Evolutionary conservation across 768 basidiomycete species (phyloP).

Genomic region (Psilocybe azurescens): DNA sequence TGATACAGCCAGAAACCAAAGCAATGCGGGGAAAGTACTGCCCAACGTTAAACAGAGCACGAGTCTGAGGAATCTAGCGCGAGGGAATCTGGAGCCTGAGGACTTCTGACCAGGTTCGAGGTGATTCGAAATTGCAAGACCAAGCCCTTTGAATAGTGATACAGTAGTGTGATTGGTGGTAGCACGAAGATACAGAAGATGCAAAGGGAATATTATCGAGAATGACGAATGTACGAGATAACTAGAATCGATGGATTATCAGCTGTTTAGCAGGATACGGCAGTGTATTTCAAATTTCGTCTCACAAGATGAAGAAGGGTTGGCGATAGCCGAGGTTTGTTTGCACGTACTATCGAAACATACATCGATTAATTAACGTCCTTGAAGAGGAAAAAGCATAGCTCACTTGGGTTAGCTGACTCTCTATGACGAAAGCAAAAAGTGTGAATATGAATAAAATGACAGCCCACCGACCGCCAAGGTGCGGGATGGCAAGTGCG

Average conservation of each 20-base stretch:
- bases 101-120: conserved; percentile 39
- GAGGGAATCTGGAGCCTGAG: conserved; percentile 42
- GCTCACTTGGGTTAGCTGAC: conserved; percentile 75
- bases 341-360: conserved; percentile 70
- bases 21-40: conserved; percentile 64
- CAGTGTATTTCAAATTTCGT: neutral
- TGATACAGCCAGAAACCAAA: conserved; percentile 79
- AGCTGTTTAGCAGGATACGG: neutral
- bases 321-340: conserved; percentile 78
- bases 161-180: conserved; percentile 52
- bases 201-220: conserved; percentile 79
- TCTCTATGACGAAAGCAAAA: conserved; percentile 78
- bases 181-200: conserved; percentile 67
- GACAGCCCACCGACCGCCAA: conserved; percentile 56
- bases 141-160: conserved; percentile 58
- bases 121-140: conserved; percentile 52
- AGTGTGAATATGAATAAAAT: conserved; percentile 64
- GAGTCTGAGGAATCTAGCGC: conserved; percentile 41
- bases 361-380: conserved; percentile 14
- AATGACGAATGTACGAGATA: conserved; percentile 90
- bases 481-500: conserved; percentile 31
- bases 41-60: conserved; percentile 54
- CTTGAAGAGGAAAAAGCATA: neutral
- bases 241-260: conserved; percentile 42
- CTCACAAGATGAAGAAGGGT: conserved; percentile 89